These are phyloP conservation scores for Chaetoceros tenuissimus DNA, from an alignment of 108 stramenopile species.

Conservation along the genomic window DNA sequence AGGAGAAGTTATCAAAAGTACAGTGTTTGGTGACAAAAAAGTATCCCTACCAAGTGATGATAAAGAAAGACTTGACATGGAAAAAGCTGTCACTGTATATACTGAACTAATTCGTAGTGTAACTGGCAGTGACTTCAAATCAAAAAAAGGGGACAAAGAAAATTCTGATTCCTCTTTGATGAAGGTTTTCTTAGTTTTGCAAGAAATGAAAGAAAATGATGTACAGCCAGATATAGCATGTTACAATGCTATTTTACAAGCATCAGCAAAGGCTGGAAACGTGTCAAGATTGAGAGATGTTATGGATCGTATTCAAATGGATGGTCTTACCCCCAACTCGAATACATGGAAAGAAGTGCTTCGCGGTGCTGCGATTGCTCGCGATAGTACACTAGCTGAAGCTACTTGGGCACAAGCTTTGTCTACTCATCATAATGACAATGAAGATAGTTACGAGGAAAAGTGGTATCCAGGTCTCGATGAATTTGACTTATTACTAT, in stretches of 20 bases:
- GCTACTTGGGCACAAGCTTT: constrained; percentile 46
- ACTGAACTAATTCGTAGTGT: constrained; percentile 62
- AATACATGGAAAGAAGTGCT: constrained; percentile 57
- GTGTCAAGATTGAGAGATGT: constrained; percentile 39
- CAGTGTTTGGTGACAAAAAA: background rate
- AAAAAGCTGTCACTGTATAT: constrained; percentile 67
- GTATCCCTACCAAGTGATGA: constrained; percentile 17
- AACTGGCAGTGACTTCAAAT: constrained; percentile 1
- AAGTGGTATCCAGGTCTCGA: background rate
- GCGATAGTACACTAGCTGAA: constrained; percentile 45
- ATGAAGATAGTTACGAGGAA: background rate
- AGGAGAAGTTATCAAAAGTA: background rate
- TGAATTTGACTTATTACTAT: background rate
- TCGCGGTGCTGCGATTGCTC: constrained; percentile 45
- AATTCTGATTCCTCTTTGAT: constrained; percentile 22
- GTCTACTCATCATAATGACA: constrained; percentile 7
- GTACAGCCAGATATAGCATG: constrained; percentile 66
- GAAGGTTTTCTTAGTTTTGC: constrained; percentile 73
- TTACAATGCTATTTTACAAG: constrained; percentile 71
- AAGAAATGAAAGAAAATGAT: constrained; percentile 71
- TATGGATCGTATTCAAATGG: constrained; percentile 36
- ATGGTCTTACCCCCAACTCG: constrained; percentile 52
- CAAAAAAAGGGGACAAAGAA: constrained; percentile 6
- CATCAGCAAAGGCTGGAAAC: constrained; percentile 71
- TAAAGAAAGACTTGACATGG: constrained; percentile 14